phyloP scores from a whole-genome alignment of 2,329 filamentous ascomycete genomes.

The Colletotrichum trifolii region DNA sequence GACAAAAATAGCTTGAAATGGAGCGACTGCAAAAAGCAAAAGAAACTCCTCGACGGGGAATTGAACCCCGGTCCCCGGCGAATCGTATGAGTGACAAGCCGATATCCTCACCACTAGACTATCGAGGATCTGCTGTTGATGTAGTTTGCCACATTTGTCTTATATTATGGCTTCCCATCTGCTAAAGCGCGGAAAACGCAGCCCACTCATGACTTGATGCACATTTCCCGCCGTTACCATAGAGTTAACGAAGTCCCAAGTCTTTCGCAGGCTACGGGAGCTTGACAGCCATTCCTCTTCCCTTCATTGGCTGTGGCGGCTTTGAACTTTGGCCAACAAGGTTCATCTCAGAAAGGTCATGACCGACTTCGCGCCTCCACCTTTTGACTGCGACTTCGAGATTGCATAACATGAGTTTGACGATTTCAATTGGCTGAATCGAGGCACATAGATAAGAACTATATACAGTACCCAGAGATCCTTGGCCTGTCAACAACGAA shows the following conservation, averaged over 20 bases:
- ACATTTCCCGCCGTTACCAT: too few relatives aligned
- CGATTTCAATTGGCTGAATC: slow-evolving; percentile 15
- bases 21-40: background rate
- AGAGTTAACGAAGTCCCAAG: too few relatives aligned
- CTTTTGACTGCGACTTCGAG: too few relatives aligned
- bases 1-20: background rate
- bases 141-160: background rate
- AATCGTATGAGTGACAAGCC: slow-evolving; percentile 24
- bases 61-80: slow-evolving; percentile 37
- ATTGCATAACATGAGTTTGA: background rate
- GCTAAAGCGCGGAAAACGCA: background rate
- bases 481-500: slow-evolving; percentile 31
- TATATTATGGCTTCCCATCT: fast-evolving
- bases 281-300: too few relatives aligned
- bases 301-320: too few relatives aligned
- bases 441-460: background rate
- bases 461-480: slow-evolving; percentile 2
- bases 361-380: too few relatives aligned
- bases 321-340: too few relatives aligned
- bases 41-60: slow-evolving; percentile 36
- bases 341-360: too few relatives aligned
- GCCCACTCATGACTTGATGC: background rate
- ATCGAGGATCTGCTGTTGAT: slow-evolving; percentile 24
- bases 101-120: slow-evolving; percentile 38
- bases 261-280: too few relatives aligned